Evolutionary conservation across 2,329 filamentous ascomycete genomes (phyloP).

Genomic region (Aureobasidium leucospermi): DNA sequence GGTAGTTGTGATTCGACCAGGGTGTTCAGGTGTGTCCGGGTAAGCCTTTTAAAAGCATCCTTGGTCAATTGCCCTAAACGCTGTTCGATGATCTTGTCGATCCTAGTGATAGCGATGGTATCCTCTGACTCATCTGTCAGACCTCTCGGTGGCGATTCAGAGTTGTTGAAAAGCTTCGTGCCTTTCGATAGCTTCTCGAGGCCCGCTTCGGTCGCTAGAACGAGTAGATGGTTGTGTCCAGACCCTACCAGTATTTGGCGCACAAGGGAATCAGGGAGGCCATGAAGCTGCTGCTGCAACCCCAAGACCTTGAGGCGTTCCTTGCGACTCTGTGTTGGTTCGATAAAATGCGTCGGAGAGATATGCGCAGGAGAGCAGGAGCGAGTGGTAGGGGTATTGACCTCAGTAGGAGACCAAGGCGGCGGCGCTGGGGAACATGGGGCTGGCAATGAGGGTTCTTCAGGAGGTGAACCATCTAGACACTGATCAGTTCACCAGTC

Average conservation of each 20-base stretch:
- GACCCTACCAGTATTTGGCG: not conserved
- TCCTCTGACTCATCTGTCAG: not conserved
- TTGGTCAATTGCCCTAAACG: not conserved
- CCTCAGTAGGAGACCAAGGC: constrained; percentile 1
- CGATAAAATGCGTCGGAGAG: not conserved
- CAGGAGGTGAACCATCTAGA: not conserved
- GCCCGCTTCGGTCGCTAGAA: not conserved
- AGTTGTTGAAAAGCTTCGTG: not conserved
- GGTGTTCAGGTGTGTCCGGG: not conserved
- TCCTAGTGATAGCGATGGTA: not conserved
- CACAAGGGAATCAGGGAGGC: not conserved
- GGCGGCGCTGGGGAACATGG: not conserved
- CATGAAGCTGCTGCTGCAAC: not conserved
- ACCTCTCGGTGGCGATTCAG: not conserved
- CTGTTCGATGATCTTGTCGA: constrained; percentile 2
- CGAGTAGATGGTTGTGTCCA: not conserved
- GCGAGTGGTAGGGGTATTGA: not conserved
- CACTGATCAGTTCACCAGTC: not conserved
- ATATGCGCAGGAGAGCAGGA: not conserved
- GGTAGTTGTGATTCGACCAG: not conserved
- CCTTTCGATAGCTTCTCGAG: not conserved
- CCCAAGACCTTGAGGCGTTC: not conserved
- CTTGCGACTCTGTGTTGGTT: not conserved
- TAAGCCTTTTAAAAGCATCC: not conserved
- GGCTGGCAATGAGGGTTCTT: not conserved